A percentile compares a stretch with the other conserved stretches of the same genome.
Evolutionary conservation across 2,329 filamentous ascomycete species (phyloP).

Genomic region (Fusarium sp.): DNA sequence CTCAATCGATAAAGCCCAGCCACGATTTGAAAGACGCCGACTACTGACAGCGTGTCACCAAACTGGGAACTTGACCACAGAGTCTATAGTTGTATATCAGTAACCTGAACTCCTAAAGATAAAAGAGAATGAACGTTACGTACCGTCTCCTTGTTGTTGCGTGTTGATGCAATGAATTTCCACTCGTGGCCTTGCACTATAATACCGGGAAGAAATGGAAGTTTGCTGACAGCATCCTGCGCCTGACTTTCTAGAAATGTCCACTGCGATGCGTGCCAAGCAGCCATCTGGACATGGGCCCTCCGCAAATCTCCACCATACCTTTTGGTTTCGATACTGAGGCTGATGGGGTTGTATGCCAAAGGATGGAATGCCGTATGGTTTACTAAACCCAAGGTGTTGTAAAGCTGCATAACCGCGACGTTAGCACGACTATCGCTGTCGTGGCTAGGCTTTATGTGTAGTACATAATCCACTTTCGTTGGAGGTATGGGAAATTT

Average conservation of each 20-base stretch:
- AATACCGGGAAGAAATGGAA: constrained; percentile 13
- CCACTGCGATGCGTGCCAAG: constrained; percentile 19
- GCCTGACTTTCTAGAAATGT: not conserved
- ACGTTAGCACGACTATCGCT: too few relatives aligned
- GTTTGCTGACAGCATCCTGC: not conserved
- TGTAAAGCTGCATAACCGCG: too few relatives aligned
- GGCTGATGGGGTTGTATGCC: too few relatives aligned
- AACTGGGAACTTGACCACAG: too few relatives aligned
- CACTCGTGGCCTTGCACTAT: constrained; percentile 18
- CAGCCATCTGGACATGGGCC: constrained; percentile 7
- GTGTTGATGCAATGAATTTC: constrained; percentile 16
- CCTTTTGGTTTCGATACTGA: constrained; percentile 19
- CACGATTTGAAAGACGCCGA: too few relatives aligned
- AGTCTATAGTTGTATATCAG: too few relatives aligned
- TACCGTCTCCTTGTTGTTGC: constrained; percentile 8
- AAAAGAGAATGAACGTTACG: not conserved
- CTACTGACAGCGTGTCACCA: too few relatives aligned
- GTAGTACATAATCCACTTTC: constrained; percentile 8
- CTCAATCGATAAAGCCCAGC: not conserved
- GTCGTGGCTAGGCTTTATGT: too few relatives aligned
- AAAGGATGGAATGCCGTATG: too few relatives aligned
- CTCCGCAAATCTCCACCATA: not conserved
- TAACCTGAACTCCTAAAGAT: too few relatives aligned
- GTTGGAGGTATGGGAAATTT: not conserved
- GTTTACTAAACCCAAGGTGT: too few relatives aligned